phyloP scores from a whole-genome alignment of 2,329 filamentous ascomycete genomes.

The Cladosporium sp. region DNA sequence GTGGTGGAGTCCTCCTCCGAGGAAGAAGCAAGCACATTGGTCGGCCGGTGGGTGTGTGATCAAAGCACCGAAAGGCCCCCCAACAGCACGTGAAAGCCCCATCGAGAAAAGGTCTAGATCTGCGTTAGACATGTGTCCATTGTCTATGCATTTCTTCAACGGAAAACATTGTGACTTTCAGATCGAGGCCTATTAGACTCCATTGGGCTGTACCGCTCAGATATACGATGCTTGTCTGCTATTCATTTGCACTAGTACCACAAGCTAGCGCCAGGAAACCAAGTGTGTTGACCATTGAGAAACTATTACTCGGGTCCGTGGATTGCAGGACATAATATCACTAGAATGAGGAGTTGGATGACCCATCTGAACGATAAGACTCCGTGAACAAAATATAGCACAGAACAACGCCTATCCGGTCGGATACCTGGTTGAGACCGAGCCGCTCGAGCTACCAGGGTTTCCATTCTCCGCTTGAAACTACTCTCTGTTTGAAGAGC shows the following conservation, averaged over 20 bases:
- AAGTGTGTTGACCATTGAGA: background rate
- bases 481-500: background rate
- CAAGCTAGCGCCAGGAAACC: background rate
- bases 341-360: background rate
- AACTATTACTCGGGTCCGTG: too few species aligned
- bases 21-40: conserved; percentile 2
- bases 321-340: background rate
- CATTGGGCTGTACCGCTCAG: background rate
- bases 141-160: background rate
- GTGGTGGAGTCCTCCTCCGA: background rate
- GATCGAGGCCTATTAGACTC: background rate
- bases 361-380: background rate
- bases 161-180: background rate
- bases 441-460: background rate
- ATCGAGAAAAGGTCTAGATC: background rate
- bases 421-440: background rate
- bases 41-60: background rate
- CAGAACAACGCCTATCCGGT: background rate
- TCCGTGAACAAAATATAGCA: background rate
- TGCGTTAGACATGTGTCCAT: background rate
- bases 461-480: background rate
- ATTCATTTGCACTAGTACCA: background rate
- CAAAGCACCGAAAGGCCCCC: background rate
- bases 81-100: conserved; percentile 5
- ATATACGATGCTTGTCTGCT: background rate